A percentile compares a stretch with the other conserved stretches of the same genome.
Conservation (phyloP, 306 rosid genomes). For the Gillenia trifoliata region DNA sequence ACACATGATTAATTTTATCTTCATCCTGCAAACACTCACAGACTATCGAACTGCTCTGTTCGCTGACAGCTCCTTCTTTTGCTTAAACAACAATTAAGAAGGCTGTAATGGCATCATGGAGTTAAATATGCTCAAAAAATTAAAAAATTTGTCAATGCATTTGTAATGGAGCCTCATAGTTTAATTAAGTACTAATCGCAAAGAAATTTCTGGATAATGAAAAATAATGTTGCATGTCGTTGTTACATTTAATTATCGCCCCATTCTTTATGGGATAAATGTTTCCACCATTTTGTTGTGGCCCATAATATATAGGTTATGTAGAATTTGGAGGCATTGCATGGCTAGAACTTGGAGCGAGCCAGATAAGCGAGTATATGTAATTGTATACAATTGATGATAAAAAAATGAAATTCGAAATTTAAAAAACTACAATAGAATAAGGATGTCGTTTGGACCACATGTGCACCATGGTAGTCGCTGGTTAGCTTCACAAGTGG, state of each 20-base stretch:
- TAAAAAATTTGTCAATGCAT: background rate
- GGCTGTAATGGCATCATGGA: background rate
- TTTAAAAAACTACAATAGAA: background rate
- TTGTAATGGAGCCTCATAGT: background rate
- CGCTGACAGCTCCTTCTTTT: background rate
- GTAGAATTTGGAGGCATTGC: background rate
- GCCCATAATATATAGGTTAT: background rate
- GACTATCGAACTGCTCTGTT: background rate
- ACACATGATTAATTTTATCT: background rate
- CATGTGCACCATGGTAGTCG: background rate
- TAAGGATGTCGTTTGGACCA: background rate
- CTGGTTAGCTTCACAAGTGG: background rate
- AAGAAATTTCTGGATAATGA: background rate
- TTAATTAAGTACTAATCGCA: background rate
- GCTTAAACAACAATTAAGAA: background rate
- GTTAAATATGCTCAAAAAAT: background rate
- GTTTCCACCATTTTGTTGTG: background rate
- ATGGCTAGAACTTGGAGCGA: background rate
- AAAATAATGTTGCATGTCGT: background rate
- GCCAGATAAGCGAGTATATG: too few relatives aligned
- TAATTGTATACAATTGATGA: background rate
- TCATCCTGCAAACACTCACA: background rate
- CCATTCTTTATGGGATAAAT: background rate
- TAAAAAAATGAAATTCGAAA: background rate
- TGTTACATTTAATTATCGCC: conserved; percentile 1